Evolutionary conservation across 257 asterid genomes (phyloP).

Genomic region (Fraxinus americana): DNA sequence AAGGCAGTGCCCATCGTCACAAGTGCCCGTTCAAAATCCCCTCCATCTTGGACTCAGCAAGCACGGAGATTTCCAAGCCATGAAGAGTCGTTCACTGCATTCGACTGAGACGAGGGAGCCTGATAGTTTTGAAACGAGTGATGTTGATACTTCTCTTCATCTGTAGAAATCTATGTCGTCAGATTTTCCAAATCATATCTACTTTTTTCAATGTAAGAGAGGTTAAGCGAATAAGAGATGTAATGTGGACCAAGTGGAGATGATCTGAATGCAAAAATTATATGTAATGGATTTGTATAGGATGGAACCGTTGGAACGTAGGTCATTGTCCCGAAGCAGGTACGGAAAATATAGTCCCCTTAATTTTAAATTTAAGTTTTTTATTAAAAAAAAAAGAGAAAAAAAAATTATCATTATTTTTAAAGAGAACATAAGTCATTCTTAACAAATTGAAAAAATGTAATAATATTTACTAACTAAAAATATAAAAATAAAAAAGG

Average conservation of each 20-base stretch:
- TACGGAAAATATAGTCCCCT: no score
- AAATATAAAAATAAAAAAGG: no score
- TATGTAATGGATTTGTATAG: no score
- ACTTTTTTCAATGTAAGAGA: not conserved
- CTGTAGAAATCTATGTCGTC: conserved; percentile 9
- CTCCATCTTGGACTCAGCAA: conserved; percentile 26
- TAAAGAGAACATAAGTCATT: no score
- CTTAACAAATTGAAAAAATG: no score
- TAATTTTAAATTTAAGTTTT: no score
- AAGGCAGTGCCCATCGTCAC: not conserved
- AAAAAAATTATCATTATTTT: no score
- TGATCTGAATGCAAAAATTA: no score
- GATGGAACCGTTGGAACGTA: no score
- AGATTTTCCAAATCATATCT: not conserved
- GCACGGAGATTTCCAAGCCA: conserved; percentile 5
- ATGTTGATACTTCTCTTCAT: conserved; percentile 45
- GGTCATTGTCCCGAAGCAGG: no score
- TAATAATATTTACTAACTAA: no score
- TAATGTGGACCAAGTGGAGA: not conserved
- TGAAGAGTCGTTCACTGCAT: not conserved
- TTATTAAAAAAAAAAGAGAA: no score
- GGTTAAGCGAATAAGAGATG: not conserved
- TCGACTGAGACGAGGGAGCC: not conserved
- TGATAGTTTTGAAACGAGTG: conserved; percentile 14
- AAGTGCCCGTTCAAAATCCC: conserved; percentile 14